A percentile compares a stretch with the other conserved stretches of the same genome.
Conservation (phyloP, 2,329 filamentous ascomycete species). For the Cryphonectria japonica region DNA sequence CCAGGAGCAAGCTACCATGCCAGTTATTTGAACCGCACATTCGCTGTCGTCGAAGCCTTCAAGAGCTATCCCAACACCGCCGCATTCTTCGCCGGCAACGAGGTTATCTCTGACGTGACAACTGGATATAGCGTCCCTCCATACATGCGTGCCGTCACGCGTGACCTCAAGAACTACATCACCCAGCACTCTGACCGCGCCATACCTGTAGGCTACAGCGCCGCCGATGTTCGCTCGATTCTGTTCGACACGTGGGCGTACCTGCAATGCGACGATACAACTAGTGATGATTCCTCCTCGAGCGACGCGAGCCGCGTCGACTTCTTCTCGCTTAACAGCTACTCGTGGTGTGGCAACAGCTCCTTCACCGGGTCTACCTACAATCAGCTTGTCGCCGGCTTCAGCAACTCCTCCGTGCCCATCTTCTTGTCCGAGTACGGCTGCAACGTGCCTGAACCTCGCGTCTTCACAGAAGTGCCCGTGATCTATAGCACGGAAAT, state of each 20-base stretch:
- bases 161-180: constrained; percentile 82
- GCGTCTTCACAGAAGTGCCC: constrained; percentile 75
- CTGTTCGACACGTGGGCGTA: constrained; percentile 78
- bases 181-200: constrained; percentile 67
- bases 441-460: constrained; percentile 73
- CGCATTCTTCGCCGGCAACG: constrained; percentile 79
- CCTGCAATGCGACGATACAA: constrained; percentile 63
- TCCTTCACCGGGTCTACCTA: constrained; percentile 60
- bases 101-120: constrained; percentile 70
- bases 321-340: constrained; percentile 78
- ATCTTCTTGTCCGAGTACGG: constrained; percentile 84
- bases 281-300: constrained; percentile 49
- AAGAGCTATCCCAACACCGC: constrained; percentile 69
- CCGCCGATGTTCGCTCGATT: constrained; percentile 75
- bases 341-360: constrained; percentile 65
- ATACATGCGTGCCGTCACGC: constrained; percentile 75
- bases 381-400: constrained; percentile 62
- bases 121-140: constrained; percentile 66
- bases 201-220: constrained; percentile 81
- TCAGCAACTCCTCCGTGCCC: constrained; percentile 68
- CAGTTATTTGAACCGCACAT: constrained; percentile 67
- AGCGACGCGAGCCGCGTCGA: constrained; percentile 68
- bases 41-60: constrained; percentile 69
- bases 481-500: constrained; percentile 74
- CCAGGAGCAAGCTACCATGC: constrained; percentile 65